Evolutionary conservation across 148 eudicot genomes (phyloP).

Genomic region (Persicaria tinctoria): DNA sequence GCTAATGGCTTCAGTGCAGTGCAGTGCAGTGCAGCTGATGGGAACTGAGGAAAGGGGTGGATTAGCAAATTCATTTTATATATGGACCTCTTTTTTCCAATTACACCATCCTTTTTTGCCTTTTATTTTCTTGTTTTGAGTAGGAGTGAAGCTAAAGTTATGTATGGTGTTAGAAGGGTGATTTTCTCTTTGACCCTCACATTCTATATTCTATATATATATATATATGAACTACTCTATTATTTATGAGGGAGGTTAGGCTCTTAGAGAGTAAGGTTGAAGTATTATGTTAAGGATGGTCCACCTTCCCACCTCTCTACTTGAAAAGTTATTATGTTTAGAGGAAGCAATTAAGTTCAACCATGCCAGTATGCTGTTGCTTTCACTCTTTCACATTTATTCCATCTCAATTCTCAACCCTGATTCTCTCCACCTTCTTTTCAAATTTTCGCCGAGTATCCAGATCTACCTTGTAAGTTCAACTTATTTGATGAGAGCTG

Average conservation of each 20-base stretch:
- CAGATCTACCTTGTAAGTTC: too few species aligned
- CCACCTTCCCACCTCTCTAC: not conserved
- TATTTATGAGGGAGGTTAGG: not conserved
- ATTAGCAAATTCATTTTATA: not conserved
- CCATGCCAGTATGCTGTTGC: not conserved
- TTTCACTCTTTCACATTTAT: not conserved
- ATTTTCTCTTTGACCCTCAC: not conserved
- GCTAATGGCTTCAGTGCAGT: not conserved
- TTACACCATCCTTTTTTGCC: slow-evolving; percentile 1
- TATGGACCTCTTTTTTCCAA: not conserved
- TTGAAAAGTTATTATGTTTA: not conserved
- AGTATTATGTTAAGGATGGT: slow-evolving; percentile 3
- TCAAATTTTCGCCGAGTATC: too few species aligned
- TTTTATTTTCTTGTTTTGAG: slow-evolving; percentile 36
- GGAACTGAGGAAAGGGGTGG: not conserved
- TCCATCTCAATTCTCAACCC: not conserved
- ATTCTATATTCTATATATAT: not conserved
- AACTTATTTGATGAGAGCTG: too few species aligned
- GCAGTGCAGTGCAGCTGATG: not conserved
- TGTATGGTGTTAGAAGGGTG: slow-evolving; percentile 5
- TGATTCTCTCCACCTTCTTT: not conserved
- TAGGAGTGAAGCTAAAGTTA: slow-evolving; percentile 82
- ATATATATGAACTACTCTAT: too few species aligned
- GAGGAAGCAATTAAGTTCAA: not conserved
- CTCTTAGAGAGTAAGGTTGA: slow-evolving; percentile 14